Evolutionary conservation across 139 green algal genomes (phyloP).

Genomic region (Chlorella sp.): DNA sequence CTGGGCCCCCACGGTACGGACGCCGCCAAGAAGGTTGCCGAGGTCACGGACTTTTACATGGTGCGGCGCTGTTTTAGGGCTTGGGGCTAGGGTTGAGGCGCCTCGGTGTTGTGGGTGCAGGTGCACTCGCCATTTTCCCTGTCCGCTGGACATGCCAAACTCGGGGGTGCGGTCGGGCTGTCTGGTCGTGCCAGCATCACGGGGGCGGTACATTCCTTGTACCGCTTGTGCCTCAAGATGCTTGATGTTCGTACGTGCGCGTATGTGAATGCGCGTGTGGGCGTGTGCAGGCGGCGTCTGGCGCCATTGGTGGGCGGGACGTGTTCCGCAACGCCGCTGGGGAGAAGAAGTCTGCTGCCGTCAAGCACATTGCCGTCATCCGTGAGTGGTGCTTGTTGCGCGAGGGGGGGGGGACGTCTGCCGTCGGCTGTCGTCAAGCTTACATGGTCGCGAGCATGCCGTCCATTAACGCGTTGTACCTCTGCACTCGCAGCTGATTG

Average conservation of each 20-base stretch:
- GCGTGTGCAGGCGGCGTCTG: constrained; percentile 21
- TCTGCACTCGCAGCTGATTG: background rate
- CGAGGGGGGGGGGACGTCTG: background rate
- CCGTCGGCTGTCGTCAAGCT: background rate
- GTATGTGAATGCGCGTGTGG: no score
- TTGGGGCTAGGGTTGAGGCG: no score
- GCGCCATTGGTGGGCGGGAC: constrained; percentile 34
- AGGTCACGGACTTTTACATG: constrained; percentile 57
- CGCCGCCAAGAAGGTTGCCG: constrained; percentile 50
- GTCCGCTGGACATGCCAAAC: constrained; percentile 7
- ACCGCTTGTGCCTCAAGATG: no score
- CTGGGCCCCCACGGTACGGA: constrained; percentile 60
- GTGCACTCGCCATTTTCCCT: no score
- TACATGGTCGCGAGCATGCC: background rate
- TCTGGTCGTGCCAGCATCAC: no score
- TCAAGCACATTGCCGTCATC: constrained; percentile 74
- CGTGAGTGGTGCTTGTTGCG: constrained; percentile 34
- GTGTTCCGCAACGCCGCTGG: constrained; percentile 39
- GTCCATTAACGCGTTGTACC: no score
- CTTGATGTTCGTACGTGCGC: no score
- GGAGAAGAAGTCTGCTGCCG: constrained; percentile 44
- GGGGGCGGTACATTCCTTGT: no score
- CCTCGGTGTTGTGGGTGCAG: no score
- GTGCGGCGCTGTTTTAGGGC: no score
- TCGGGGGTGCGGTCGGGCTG: no score